Conservation (phyloP, 1,284 basidiomycete species). For the Heliocybe sulcata region DNA sequence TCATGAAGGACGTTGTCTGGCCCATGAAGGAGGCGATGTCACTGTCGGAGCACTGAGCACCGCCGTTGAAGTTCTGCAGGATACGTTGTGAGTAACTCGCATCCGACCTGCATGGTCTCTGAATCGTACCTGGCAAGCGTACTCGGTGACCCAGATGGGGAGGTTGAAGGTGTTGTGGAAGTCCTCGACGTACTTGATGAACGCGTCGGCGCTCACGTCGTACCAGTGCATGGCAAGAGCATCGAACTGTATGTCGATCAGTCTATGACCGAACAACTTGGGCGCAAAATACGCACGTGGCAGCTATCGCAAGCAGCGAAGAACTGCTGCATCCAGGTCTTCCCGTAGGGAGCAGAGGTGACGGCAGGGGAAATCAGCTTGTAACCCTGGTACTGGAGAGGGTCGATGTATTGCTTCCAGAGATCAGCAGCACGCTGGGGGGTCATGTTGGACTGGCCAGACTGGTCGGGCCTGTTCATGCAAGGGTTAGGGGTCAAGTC, state of each 20-base stretch:
- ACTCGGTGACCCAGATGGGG: conserved; percentile 63
- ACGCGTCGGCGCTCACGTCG: conserved; percentile 36
- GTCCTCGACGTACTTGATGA: conserved; percentile 43
- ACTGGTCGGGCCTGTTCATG: conserved; percentile 45
- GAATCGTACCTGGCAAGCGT: conserved; percentile 52
- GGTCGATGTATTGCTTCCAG: conserved; percentile 60
- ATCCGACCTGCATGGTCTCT: neutral
- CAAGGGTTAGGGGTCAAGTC: conserved; percentile 3
- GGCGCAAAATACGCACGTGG: conserved; percentile 33
- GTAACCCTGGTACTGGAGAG: conserved; percentile 51
- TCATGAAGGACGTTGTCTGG: conserved; percentile 46
- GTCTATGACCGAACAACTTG: conserved; percentile 9
- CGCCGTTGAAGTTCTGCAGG: conserved; percentile 55
- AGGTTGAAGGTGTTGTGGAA: conserved; percentile 44
- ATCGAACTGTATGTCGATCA: conserved; percentile 34
- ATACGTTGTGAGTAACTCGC: conserved; percentile 8
- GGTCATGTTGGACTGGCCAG: conserved; percentile 54
- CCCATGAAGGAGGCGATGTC: conserved; percentile 55
- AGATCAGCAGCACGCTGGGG: conserved; percentile 40
- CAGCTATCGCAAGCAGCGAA: conserved; percentile 43
- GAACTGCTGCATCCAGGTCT: conserved; percentile 59
- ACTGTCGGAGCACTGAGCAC: conserved; percentile 37
- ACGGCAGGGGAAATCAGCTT: conserved; percentile 58
- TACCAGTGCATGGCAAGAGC: conserved; percentile 55
- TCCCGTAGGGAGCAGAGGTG: conserved; percentile 53